Base-by-base conservation (phyloP, 164 flowering plant species). In the Pachysandra terminalis region DNA sequence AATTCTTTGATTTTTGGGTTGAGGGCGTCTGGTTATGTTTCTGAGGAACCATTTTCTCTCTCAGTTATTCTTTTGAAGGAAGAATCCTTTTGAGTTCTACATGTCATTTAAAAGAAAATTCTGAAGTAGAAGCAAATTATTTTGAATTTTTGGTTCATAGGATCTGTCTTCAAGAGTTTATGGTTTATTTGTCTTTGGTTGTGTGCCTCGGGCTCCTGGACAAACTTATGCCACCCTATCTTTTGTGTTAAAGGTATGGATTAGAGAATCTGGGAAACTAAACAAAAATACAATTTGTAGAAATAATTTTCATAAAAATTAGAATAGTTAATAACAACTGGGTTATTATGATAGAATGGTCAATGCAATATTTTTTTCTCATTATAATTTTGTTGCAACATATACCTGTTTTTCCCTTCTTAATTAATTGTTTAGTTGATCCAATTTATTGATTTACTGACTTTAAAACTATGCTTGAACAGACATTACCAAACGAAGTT, bases 401-500 rank as follows among this genome's bases (percentile, higher is more conserved):
- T 24, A 2, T 3, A 6, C 25, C 19, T n/a, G 9, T 9, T 64
- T 64, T 19, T 19, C 56, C 59, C 13, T 60, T 16, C 1, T 27
- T 32, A 32, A 45, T 10, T 45, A 45, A 15, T 15, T 45, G 17
- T 15, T 45, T 15, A 12, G 26, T 37, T 28, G 10, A 48, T 58
- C 23, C 48, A 51, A 15, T 53, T 21, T 25, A 28, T 51, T 64
- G 17, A 2, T 64, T 10, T 58, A 37, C 51, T 60, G 57, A 64
- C 54, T 24, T 1, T 32, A 64, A 9, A n/a, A 37, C 24, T 58
- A 37, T 71, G 41, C n/a, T 62, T 64, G 49, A 35, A 67, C 88
- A 90, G 98, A 68, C 81, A 25, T 83, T 95, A 73, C 98, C 97
- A 14, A 83, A 81, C 71, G 96, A 89, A 80, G 85, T 95, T 78